Percentiles rank a stretch among this genome's conserved stretches.
Evolutionary conservation across 2,329 filamentous ascomycete genomes (phyloP).

Genomic region (Periconia sp.): DNA sequence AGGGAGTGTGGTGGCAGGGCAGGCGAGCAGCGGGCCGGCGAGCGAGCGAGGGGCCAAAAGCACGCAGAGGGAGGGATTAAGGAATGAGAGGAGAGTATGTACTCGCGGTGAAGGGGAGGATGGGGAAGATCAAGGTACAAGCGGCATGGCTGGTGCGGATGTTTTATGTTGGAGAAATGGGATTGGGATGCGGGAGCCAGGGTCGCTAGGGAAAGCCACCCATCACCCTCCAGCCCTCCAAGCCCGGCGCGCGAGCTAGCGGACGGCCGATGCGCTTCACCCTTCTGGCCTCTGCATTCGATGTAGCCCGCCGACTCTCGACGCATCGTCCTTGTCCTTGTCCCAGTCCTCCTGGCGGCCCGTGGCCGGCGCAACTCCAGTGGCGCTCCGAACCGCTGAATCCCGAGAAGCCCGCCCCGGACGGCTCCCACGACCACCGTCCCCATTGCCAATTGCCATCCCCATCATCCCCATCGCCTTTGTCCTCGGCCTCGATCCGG

Average conservation of each 20-base stretch:
- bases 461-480: background rate
- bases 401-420: too few species aligned
- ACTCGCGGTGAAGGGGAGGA: background rate
- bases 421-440: too few species aligned
- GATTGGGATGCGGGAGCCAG: slow-evolving; percentile 3
- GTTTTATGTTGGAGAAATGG: slow-evolving; percentile 8
- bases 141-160: background rate
- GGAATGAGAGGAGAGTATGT: background rate
- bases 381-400: background rate
- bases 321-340: too few species aligned
- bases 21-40: background rate
- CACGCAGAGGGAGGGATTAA: background rate
- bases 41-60: background rate
- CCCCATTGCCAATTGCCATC: background rate
- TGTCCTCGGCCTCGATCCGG: background rate
- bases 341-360: too few species aligned
- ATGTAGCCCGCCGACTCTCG: too few species aligned
- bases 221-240: too few species aligned
- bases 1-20: slow-evolving; percentile 6
- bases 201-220: too few species aligned
- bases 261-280: too few species aligned
- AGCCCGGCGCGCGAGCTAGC: too few species aligned
- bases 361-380: background rate
- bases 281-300: too few species aligned
- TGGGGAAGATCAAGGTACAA: background rate